A percentile compares a stretch with the other conserved stretches of the same genome.
Evolutionary conservation across 768 basidiomycete genomes (phyloP).

Genomic region (Mrakia blollopis): DNA sequence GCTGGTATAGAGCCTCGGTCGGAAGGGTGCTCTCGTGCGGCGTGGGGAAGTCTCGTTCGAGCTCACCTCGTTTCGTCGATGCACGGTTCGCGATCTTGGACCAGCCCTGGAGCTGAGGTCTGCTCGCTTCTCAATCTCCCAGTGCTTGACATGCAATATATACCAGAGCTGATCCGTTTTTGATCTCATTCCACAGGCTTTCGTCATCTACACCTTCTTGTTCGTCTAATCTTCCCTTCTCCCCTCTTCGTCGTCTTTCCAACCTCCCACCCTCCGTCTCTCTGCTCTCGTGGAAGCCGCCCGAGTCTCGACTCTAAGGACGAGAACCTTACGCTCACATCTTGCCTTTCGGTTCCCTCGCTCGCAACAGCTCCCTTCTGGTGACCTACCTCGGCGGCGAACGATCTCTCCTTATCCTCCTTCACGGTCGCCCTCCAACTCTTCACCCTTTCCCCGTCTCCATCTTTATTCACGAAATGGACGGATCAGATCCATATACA

Average conservation of each 20-base stretch:
- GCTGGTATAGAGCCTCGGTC: not conserved
- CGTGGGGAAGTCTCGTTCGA: not conserved
- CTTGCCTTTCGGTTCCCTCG: conserved; percentile 10
- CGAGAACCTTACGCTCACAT: not conserved
- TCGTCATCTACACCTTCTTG: conserved; percentile 46
- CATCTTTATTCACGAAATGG: conserved; percentile 77
- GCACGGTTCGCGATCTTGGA: not conserved
- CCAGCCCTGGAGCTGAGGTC: not conserved
- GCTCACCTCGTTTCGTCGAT: not conserved
- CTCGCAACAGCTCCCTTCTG: conserved; percentile 36
- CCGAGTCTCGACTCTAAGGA: too few relatives aligned
- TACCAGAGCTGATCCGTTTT: too few relatives aligned
- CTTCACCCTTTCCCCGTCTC: conserved; percentile 78
- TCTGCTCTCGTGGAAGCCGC: too few relatives aligned
- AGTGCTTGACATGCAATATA: too few relatives aligned
- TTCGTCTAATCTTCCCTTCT: not conserved
- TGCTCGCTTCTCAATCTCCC: not conserved
- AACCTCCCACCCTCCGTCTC: not conserved
- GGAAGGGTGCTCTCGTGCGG: not conserved
- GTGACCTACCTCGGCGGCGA: conserved; percentile 65
- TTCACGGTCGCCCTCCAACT: conserved; percentile 87
- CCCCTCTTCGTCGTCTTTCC: not conserved
- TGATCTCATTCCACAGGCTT: conserved; percentile 60
- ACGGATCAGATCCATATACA: conserved; percentile 90
- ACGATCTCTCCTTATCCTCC: conserved; percentile 79